These are phyloP conservation scores for Talaromyces adpressus DNA, from an alignment of 495 filamentous ascomycete genomes.

Conservation along the genomic window DNA sequence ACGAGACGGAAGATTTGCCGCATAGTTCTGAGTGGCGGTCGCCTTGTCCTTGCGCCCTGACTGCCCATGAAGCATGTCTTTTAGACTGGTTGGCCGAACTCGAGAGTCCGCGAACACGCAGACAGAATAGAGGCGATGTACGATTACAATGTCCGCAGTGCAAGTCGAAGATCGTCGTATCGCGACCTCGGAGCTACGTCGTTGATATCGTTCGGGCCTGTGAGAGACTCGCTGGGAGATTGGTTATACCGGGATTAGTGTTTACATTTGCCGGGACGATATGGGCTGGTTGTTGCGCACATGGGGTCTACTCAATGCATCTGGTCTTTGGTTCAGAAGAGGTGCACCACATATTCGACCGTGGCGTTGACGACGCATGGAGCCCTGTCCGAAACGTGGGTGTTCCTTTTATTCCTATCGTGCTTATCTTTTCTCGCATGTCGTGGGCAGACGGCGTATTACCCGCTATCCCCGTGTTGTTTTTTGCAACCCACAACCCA, in stretches of 20 bases:
- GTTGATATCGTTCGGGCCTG: constrained; percentile 52
- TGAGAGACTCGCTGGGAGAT: constrained; percentile 43
- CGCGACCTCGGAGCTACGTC: constrained; percentile 61
- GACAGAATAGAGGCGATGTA: constrained; percentile 34
- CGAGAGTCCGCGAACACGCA: constrained; percentile 54
- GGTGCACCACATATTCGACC: constrained; percentile 41
- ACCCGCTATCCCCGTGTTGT: constrained; percentile 55
- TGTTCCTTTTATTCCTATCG: constrained; percentile 54
- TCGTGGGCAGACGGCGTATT: constrained; percentile 51
- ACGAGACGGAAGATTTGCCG: constrained; percentile 68
- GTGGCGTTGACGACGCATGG: constrained; percentile 30
- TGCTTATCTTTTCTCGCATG: constrained; percentile 54
- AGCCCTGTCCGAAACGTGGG: constrained; percentile 42
- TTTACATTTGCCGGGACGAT: constrained; percentile 48
- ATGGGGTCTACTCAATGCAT: constrained; percentile 54
- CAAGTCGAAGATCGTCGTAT: constrained; percentile 69
- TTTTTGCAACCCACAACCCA: constrained; percentile 46
- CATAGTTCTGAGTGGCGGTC: constrained; percentile 70
- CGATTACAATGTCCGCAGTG: constrained; percentile 82
- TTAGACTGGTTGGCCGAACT: constrained; percentile 84
- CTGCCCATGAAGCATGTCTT: constrained; percentile 85
- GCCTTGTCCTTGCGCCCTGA: constrained; percentile 82
- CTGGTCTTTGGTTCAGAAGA: constrained; percentile 58
- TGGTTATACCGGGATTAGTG: constrained; percentile 53
- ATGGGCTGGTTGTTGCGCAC: constrained; percentile 47